phyloP scores from a whole-genome alignment of 257 asterid species.

The Verbena officinalis region DNA sequence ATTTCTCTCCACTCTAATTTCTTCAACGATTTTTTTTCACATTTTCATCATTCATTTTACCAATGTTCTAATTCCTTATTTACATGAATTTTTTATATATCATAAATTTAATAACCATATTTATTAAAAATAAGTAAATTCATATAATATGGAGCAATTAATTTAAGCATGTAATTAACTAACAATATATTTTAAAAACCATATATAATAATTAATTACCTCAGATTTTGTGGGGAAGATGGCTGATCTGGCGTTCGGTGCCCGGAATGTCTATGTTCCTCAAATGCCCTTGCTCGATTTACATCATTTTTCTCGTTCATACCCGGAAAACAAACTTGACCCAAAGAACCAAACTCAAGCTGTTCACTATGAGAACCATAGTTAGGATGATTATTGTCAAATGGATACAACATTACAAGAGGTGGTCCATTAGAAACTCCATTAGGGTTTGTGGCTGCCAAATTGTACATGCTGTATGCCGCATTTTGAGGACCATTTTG shows the following conservation, averaged over 20 bases:
- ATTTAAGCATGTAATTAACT: no score
- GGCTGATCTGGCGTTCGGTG: slow-evolving; percentile 76
- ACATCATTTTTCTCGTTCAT: slow-evolving; percentile 52
- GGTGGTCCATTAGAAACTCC: slow-evolving; percentile 59
- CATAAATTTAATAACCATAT: no score
- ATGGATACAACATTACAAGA: slow-evolving; percentile 56
- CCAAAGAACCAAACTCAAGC: slow-evolving; percentile 65
- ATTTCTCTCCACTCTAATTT: no score
- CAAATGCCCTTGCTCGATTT: slow-evolving; percentile 49
- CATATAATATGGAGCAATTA: no score
- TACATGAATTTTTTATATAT: no score
- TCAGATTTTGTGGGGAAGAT: slow-evolving; percentile 70
- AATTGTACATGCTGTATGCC: slow-evolving; percentile 50
- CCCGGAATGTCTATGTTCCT: slow-evolving; percentile 56
- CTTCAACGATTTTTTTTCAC: no score
- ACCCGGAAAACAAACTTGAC: slow-evolving; percentile 51
- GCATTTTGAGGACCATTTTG: slow-evolving; percentile 43
- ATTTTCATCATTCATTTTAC: no score
- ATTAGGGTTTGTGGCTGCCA: slow-evolving; percentile 40
- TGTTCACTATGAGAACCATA: slow-evolving; percentile 55
- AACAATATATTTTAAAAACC: no score
- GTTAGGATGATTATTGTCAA: slow-evolving; percentile 45
- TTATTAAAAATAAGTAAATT: no score
- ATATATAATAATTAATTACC: no score
- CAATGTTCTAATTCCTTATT: no score